Base-by-base conservation (phyloP, 2,329 filamentous ascomycete genomes). In the Raffaelea arxii region DNA sequence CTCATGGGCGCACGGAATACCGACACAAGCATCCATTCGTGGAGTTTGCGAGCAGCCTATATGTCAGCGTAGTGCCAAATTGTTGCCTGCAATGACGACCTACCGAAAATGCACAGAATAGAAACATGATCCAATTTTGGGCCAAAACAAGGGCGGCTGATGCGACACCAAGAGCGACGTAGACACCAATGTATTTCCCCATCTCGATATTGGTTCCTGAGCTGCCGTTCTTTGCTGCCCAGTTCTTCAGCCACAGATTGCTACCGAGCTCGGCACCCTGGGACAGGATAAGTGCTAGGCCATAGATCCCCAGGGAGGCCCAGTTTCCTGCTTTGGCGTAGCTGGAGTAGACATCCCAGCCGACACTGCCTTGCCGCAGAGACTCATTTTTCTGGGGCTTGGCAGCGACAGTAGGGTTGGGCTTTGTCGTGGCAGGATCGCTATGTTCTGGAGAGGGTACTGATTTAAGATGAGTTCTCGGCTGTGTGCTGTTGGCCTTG, bases 1-100 rank as follows among this genome's bases (percentile, higher is more conserved):
- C 82, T 92, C 92, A 98, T 98, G 46, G 92, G 94, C 32, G 89
- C 94, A 55, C 92, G 79, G 75, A 98, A 98, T 56, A 97, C 96
- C 18, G 92, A 89, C 58, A 85, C 92, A 38, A 91, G 91, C 92
- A 98, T 97, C 53, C 87, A 78, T 67, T 97, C 92, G 62, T 98
- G 92, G 47, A 98, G 75, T 68, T 97, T 98, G 52, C 92, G 80
- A 19, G 91, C 96, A 43, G 92, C 92, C 80, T 87, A 53, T 35
- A 11, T 12, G 35, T 19, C 2, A 22, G 25, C 27, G 23, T 19
- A 9, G 27, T 30, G 9, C 16, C n/a, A n/a, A n/a, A n/a, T n/a
- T n/a, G n/a, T 44, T 70, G 87, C 84, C 77, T 98, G 92, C 52
- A 98, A 98, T 4, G 92, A 97, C 53, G 63, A n/a, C n/a, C n/a